These are phyloP conservation scores for Hypoxylon crocopeplum DNA, from an alignment of 495 filamentous ascomycete genomes.

Conservation along the genomic window DNA sequence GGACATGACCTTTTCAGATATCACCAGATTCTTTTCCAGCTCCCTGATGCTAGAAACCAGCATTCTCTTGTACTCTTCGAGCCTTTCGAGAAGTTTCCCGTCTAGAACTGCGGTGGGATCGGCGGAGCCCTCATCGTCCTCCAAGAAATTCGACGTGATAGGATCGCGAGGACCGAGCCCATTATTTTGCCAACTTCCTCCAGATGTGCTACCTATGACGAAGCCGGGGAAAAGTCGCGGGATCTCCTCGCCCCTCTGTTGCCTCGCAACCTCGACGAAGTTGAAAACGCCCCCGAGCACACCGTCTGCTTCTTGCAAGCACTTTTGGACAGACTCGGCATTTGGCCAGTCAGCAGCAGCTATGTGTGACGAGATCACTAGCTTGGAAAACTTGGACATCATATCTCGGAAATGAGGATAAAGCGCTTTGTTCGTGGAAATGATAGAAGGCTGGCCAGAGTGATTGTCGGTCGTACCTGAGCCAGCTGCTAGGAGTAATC, in stretches of 20 bases:
- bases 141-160: constrained; percentile 77
- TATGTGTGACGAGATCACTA: constrained; percentile 98
- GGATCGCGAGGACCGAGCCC: constrained; percentile 72
- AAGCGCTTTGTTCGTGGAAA: constrained; percentile 92
- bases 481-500: constrained; percentile 90
- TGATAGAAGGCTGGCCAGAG: constrained; percentile 98
- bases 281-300: constrained; percentile 92
- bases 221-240: constrained; percentile 92
- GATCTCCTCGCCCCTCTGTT: constrained; percentile 88
- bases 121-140: constrained; percentile 78
- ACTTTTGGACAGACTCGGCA: constrained; percentile 88
- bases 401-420: constrained; percentile 98
- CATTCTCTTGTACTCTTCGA: constrained; percentile 83
- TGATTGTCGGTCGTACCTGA: constrained; percentile 98
- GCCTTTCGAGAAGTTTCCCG: constrained; percentile 73
- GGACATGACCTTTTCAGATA: constrained; percentile 79
- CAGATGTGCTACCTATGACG: constrained; percentile 77
- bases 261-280: constrained; percentile 92
- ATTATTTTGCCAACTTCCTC: constrained; percentile 95
- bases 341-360: constrained; percentile 92
- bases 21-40: constrained; percentile 80
- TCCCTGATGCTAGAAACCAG: constrained; percentile 82
- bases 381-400: constrained; percentile 99
- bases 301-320: constrained; percentile 92
- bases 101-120: constrained; percentile 80